Percentiles rank a stretch among this genome's conserved stretches.
These are phyloP conservation scores for Naganishia friedmannii DNA, from an alignment of 768 basidiomycete species.

Conservation along the genomic window DNA sequence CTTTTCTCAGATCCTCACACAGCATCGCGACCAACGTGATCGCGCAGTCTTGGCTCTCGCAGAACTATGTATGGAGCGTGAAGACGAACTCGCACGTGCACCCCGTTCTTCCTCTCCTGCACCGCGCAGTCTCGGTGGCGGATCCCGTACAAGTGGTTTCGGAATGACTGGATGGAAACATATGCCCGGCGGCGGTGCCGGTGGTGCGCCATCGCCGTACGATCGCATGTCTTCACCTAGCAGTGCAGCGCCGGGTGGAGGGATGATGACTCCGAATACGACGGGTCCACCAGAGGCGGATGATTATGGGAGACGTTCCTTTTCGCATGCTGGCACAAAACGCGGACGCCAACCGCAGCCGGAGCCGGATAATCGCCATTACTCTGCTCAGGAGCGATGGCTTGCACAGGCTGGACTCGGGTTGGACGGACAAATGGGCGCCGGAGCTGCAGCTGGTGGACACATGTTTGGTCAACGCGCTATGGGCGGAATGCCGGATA, in stretches of 20 bases:
- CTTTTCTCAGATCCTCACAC: slow-evolving; percentile 63
- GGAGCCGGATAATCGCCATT: slow-evolving; percentile 24
- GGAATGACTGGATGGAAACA: slow-evolving; percentile 27
- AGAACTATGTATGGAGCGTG: slow-evolving; percentile 86
- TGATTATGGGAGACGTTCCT: slow-evolving; percentile 29
- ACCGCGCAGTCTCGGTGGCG: slow-evolving; percentile 32
- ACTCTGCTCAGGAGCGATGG: slow-evolving; percentile 50
- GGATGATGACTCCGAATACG: slow-evolving; percentile 34
- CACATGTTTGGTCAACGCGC: slow-evolving; percentile 5
- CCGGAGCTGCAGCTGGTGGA: slow-evolving; percentile 24
- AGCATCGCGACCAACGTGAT: slow-evolving; percentile 62
- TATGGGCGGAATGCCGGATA: slow-evolving; percentile 15
- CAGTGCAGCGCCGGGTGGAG: slow-evolving; percentile 12
- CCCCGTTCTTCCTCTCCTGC: slow-evolving; percentile 51
- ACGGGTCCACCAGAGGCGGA: slow-evolving; percentile 26
- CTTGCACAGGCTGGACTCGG: slow-evolving; percentile 46
- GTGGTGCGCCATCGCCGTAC: slow-evolving; percentile 41
- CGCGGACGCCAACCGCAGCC: slow-evolving; percentile 36
- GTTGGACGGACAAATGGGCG: slow-evolving; percentile 31
- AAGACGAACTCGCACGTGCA: slow-evolving; percentile 54
- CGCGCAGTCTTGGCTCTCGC: slow-evolving; percentile 77
- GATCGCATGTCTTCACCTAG: slow-evolving; percentile 38
- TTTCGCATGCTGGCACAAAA: slow-evolving; percentile 36
- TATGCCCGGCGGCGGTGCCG: slow-evolving; percentile 14
- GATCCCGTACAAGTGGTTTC: slow-evolving; percentile 10